Evolutionary conservation across 176 grass and related monocot genomes (phyloP), one percentile per base, ranked within the genome.

Genomic region (Zea luxurians): DNA sequence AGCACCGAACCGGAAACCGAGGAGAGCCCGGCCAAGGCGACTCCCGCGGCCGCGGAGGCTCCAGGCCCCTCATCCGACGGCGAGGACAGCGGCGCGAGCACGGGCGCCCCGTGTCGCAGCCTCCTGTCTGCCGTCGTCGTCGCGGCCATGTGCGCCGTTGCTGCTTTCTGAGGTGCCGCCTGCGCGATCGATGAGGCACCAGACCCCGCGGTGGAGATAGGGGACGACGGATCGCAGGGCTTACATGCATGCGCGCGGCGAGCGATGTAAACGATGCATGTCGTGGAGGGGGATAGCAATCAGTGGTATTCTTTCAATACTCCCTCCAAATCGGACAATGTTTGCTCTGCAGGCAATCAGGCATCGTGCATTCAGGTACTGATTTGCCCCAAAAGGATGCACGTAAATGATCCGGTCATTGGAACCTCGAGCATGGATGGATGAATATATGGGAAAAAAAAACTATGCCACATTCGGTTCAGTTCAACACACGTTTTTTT

Each of bases 41-140:
- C 62, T 44, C 2, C 61, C 69, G 4, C 18, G 37, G 61, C 78
- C 2, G 61, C 76, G 0, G 50, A 11, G 7, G 73, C 83, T 17
- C 76, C 87, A 1, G 69, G 69, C 0, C 80, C 86, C 1, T 21
- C 67, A 1, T 54, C 63, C 5, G 60, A 60, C 62, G 75, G 68
- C 15, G 80, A 70, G 1, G 79, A 57, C 46, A 74, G 86, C 70
- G 69, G 70, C 27, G 76, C 86, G 16, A 78, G 44, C 62, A 21
- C 62, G 16, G 71, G 10, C 13, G 6, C 15, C 35, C 10, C 37
- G 36, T 46, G 42, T 0, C 40, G 69, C 17, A 16, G 80, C 16
- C 75, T 79, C 62, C 54, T 27, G 10, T 52, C 68, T n/a, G 11
- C 49, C 5, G 44, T 67, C 61, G 21, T 83, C 52, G 8, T 88